A percentile compares a stretch with the other conserved stretches of the same genome.
Conservation (phyloP, 768 basidiomycete species). For the Rhizopogon vesiculosus region DNA sequence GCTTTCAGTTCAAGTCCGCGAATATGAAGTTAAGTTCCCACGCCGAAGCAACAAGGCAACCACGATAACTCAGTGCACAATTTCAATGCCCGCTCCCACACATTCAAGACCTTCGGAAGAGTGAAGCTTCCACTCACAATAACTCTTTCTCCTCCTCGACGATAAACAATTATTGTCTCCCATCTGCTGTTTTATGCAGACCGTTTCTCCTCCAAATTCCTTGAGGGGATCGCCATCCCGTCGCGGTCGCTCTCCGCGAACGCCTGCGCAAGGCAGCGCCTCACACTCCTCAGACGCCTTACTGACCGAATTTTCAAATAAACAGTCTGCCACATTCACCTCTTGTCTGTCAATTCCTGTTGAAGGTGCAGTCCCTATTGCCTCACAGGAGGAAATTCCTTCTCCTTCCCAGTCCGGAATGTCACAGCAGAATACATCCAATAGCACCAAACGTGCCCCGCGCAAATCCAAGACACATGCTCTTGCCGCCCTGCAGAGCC, state of each 20-base stretch:
- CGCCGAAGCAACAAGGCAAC: conserved; percentile 24
- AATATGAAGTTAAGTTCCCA: conserved; percentile 23
- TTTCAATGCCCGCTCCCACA: conserved; percentile 36
- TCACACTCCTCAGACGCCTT: conserved; percentile 39
- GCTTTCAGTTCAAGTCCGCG: conserved; percentile 30
- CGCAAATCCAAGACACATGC: conserved; percentile 91
- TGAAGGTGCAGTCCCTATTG: conserved; percentile 66
- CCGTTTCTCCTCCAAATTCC: conserved; percentile 39
- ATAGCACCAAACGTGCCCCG: conserved; percentile 64
- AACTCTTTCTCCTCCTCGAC: conserved; percentile 8
- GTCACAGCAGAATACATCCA: conserved; percentile 32
- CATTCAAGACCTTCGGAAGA: conserved; percentile 25
- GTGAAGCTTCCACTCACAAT: conserved; percentile 12
- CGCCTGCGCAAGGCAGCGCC: conserved; percentile 37
- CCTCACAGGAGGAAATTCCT: conserved; percentile 37
- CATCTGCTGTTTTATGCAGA: conserved; percentile 32
- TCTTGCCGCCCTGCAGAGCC: conserved; percentile 69
- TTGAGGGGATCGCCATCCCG: conserved; percentile 60
- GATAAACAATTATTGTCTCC: neutral
- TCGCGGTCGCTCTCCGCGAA: conserved; percentile 57
- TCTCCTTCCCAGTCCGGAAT: conserved; percentile 27
- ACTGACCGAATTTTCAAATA: conserved; percentile 48
- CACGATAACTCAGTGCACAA: conserved; percentile 37
- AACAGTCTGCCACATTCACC: conserved; percentile 44
- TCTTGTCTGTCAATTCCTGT: conserved; percentile 75